Evolutionary conservation across 2,329 filamentous ascomycete species (phyloP), one percentile per base, ranked within the genome.

Genomic region (Curvularia spicifera): DNA sequence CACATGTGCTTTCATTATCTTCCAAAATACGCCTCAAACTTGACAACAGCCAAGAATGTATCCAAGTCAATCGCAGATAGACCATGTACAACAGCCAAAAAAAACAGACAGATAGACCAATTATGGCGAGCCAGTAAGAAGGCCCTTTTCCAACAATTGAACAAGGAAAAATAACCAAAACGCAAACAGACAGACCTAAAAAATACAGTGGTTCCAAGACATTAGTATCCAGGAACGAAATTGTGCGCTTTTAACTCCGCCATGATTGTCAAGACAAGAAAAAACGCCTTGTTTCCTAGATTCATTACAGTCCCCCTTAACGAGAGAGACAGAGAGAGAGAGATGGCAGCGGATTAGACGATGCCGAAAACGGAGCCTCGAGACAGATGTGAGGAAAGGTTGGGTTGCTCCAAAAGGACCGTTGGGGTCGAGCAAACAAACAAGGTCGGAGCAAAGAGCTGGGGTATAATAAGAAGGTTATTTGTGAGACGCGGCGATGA

Each of bases 381-480:
- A 46, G 39, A 15, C 29, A 7, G 28, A 12, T 13, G 29, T 12
- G 22, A 9, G 28, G 3, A 22, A 33, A 22, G 9, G 8, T 22
- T 31, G 33, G 46, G 29, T 26, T 37, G 43, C 37, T 39, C 50
- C 37, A 53, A 29, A 37, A 48, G 33, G 56, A 26, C 51, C 40
- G 28, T 20, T 7, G 28, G 20, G 20, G 20, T 29, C 5, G 29
- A 24, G 44, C 44, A 46, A 45, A 51, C 40, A 20, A 35, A 45
- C 47, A 46, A 55, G 45, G 8, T 24, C 26, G 46, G 46, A 58
- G 39, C 42, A 55, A 58, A 51, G 42, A 50, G 39, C 28, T 43
- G 56, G 56, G 56, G 56, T 59, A 56, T 56, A 56, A 37, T 52
- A 46, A 59, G 56, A 59, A 54, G 31, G 33, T 4, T 47, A 54